Evolutionary conservation across 139 green algal genomes (phyloP), one percentile per base, ranked within the genome.

Genomic region (Klebsormidium nitens): DNA sequence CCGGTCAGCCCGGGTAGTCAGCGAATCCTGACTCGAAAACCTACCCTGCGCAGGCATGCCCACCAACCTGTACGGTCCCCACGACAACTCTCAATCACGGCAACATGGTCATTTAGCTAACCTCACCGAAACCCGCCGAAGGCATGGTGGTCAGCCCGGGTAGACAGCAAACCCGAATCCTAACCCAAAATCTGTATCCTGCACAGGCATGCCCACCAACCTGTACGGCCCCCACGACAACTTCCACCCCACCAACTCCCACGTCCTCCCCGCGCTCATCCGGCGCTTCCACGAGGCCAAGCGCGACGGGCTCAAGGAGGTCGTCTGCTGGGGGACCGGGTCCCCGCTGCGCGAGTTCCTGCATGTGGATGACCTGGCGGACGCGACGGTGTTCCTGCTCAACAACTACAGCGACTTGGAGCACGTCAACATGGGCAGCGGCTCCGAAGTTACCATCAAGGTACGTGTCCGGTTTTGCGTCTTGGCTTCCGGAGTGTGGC

Each of bases 191-290:
- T n/a, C n/a, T n/a, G n/a, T n/a, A n/a, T n/a, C n/a, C n/a, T n/a
- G n/a, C n/a, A n/a, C n/a, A n/a, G 69, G 63, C 2, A 86, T 90
- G 36, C 87, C 87, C 5, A 89, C 85, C 59, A 91, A 91, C 78
- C 79, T 91, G 35, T 91, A 87, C 61, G 87, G 87, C 19, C 78
- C 75, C 29, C 65, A 86, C 59, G 87, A 91, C 77, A 91, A 91
- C 69, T 91, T 89, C 69, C 58, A 84, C 72, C 71, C 84, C 1
- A 75, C 78, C 17, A 75, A 86, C 59, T 72, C 42, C 26, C 87
- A 91, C 59, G 87, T 91, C 17, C 80, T 91, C 35, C 87, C 87
- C 8, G 82, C 75, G 34, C 73, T 91, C 5, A 81, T 91, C 34
- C 81, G 87, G 46, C 75, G 82, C 50, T 87, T 80, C 60, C 83